These are phyloP conservation scores for Russula foetens DNA, from an alignment of 768 basidiomycete species.

Conservation along the genomic window DNA sequence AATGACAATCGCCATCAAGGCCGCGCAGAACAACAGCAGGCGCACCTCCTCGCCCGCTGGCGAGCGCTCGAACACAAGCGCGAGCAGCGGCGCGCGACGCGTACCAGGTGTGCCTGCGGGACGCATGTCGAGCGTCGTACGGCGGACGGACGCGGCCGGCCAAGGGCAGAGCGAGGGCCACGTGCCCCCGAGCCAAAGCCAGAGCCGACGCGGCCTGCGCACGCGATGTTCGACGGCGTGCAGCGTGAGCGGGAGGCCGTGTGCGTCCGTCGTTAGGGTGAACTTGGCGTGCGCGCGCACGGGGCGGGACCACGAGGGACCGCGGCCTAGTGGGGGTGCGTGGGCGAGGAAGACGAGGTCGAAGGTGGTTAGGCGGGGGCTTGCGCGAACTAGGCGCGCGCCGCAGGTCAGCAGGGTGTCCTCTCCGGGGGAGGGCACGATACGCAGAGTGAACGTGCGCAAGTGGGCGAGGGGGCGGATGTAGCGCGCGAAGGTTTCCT, in stretches of 20 bases:
- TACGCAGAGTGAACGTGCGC: constrained; percentile 50
- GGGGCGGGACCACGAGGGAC: not conserved
- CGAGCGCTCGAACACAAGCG: constrained; percentile 14
- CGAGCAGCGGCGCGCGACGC: constrained; percentile 1
- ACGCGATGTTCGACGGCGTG: constrained; percentile 11
- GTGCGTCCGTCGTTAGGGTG: constrained; percentile 11
- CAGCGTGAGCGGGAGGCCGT: constrained; percentile 17
- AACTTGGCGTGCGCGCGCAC: constrained; percentile 11
- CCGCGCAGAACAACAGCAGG: constrained; percentile 7
- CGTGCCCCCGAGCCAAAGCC: not conserved
- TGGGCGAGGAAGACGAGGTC: constrained; percentile 55
- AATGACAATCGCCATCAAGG: constrained; percentile 6
- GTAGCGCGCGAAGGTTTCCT: constrained; percentile 58
- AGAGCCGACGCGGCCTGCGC: not conserved
- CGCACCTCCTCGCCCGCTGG: constrained; percentile 19
- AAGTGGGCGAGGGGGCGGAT: constrained; percentile 56
- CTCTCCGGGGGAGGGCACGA: constrained; percentile 62
- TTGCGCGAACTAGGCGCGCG: constrained; percentile 50
- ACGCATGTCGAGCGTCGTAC: constrained; percentile 9
- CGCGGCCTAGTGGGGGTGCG: constrained; percentile 29
- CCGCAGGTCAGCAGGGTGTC: constrained; percentile 52
- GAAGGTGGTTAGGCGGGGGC: constrained; percentile 61
- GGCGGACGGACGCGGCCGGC: not conserved
- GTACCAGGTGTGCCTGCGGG: constrained; percentile 13
- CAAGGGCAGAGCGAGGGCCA: no score